Conservation (phyloP, 1,139 yeast genomes). For the Lodderomyces orthopsilosis region DNA sequence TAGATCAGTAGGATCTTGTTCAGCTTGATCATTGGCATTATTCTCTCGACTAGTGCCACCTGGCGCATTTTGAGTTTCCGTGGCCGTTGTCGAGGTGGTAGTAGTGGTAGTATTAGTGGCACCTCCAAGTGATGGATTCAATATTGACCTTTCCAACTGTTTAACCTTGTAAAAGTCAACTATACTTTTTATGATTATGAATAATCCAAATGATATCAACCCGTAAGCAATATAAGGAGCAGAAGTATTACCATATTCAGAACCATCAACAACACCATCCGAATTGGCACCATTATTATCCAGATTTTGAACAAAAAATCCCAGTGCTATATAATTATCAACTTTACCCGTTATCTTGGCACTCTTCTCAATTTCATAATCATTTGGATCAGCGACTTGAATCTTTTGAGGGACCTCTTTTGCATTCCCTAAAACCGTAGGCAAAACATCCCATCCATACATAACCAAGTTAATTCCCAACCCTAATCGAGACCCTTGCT, state of each 20-base stretch:
- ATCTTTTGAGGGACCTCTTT: conserved; percentile 38
- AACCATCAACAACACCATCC: conserved; percentile 2
- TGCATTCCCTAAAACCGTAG: conserved; percentile 50
- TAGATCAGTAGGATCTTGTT: background rate
- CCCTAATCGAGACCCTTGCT: conserved; percentile 93
- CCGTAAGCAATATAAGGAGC: conserved; percentile 55
- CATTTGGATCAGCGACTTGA: conserved; percentile 57
- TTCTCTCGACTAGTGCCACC: background rate
- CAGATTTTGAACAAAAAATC: conserved; percentile 17
- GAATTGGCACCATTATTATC: conserved; percentile 15
- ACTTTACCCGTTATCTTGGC: conserved; percentile 32
- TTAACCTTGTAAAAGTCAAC: conserved; percentile 75
- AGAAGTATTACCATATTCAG: conserved; percentile 7
- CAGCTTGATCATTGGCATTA: background rate
- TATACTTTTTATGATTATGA: conserved; percentile 63
- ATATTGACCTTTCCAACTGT: conserved; percentile 64
- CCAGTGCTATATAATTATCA: conserved; percentile 48
- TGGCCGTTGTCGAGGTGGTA: background rate
- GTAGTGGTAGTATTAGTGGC: background rate
- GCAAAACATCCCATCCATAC: conserved; percentile 71
- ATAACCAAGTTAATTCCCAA: conserved; percentile 81
- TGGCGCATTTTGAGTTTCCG: background rate
- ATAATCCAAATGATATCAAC: conserved; percentile 64
- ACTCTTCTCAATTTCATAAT: conserved; percentile 45
- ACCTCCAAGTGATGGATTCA: conserved; percentile 23